A percentile compares a stretch with the other conserved stretches of the same genome.
Conservation (phyloP, 2,329 filamentous ascomycete genomes). For the Colletotrichum shisoi region DNA sequence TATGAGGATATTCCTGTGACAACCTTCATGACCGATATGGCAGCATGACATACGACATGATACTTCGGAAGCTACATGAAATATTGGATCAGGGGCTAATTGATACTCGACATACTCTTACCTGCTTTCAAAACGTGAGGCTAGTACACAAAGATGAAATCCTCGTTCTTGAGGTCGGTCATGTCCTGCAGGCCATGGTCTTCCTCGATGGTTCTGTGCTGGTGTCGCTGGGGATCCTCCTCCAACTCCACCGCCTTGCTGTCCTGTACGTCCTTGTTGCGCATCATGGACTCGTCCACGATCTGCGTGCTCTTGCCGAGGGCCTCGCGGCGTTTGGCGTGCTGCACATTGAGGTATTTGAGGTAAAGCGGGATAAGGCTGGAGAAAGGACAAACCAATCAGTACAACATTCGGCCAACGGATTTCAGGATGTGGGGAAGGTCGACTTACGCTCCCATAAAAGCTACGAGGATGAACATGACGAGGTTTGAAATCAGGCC, state of each 20-base stretch:
- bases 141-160: slow-evolving; percentile 65
- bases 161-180: slow-evolving; percentile 67
- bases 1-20: too few species aligned
- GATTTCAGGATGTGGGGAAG: accelerated
- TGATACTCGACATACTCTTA: not conserved
- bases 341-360: slow-evolving; percentile 61
- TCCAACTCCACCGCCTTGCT: slow-evolving; percentile 43
- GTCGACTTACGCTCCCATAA: slow-evolving; percentile 48
- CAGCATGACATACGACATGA: too few species aligned
- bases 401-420: accelerated
- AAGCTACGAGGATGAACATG: slow-evolving; percentile 67
- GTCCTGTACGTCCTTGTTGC: slow-evolving; percentile 29
- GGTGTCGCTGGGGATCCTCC: slow-evolving; percentile 28
- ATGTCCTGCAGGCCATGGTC: slow-evolving; percentile 59
- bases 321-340: slow-evolving; percentile 61
- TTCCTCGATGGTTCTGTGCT: slow-evolving; percentile 43
- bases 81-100: accelerated
- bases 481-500: slow-evolving; percentile 68
- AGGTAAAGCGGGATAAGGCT: slow-evolving; percentile 56
- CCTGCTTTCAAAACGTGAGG: too few species aligned
- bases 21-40: too few species aligned
- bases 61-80: accelerated
- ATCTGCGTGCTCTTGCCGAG: slow-evolving; percentile 60
- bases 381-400: not conserved
- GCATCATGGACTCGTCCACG: slow-evolving; percentile 35